Evolutionary conservation across 2,329 filamentous ascomycete genomes (phyloP), one percentile per base, ranked within the genome.

Genomic region (Exophiala lecanii-corni): DNA sequence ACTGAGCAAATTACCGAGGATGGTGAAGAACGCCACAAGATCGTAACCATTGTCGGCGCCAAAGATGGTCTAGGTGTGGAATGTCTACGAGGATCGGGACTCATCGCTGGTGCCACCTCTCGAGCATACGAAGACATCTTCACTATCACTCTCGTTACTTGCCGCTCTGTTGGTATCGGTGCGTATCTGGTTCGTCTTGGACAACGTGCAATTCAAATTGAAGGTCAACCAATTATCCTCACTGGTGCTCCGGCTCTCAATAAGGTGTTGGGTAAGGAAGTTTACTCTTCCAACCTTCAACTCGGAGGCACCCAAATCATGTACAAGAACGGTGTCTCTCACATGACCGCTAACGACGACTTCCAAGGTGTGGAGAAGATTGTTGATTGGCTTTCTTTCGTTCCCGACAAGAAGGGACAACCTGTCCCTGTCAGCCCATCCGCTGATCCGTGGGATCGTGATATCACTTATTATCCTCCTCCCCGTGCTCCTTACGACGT

Each of bases 301-400:
- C 87, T 98, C 54, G 92, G 92, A 81, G 92, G 92, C 58, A 98
- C 92, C n/a, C 92, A 98, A 71, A 98, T 98, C 78, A 98, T 98
- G 92, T 97, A 98, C 81, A 89, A 87, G 73, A 98, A 98, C 66
- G 92, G 92, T 80, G 92, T 98, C 31, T 97, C 92, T 16, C 92
- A 98, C 74, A 91, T 97, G 86, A 96, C 91, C 56, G 92, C 92
- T 60, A 86, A 84, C 57, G 91, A 98, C 61, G 92, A 98, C 72
- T 97, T 98, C 59, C 89, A 91, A 60, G 92, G 92, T 79, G 86
- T 98, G 16, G 89, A 86, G 60, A 94, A 94, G 77, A 97, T 98
- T 62, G 88, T 97, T 37, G 85, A 94, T 65, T 98, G 92, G 92
- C 81, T 98, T 76, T 92, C 91, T 2, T 98, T 89, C 61, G 86